Base-by-base conservation (phyloP, 768 basidiomycete species). In the Russula foetens region DNA sequence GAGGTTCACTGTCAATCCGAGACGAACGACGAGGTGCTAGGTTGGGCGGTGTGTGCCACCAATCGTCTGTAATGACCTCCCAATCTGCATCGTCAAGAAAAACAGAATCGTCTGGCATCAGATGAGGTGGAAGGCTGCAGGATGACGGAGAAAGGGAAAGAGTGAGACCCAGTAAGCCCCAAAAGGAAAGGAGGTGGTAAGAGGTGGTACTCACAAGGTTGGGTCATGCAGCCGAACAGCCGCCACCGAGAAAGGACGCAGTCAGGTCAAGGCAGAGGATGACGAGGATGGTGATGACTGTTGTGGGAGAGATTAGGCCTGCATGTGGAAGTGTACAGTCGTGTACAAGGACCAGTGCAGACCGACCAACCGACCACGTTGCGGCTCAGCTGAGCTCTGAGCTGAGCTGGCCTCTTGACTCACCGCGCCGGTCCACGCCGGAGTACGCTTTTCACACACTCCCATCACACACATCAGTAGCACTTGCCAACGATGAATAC, bases 11-110 rank as follows among this genome's bases (percentile, higher is more conserved):
- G 61, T 58, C 46, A 51, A 62, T 28, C 61, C 61, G 58, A 23
- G 61, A 62, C 45, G 58, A 48, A 7, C 51, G 56, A 39, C 38
- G 26, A 17, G 61, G 61, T 29, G 50, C 56, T 9, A 62, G 29
- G 58, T 35, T 60, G 51, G 60, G 58, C 8, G 65, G 55, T 43
- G 63, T 66, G 39, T 31, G 55, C 65, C 65, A 66, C 65, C 65
- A 64, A 60, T 58, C 62, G 19, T 66, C 58, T 39, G 45, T 35
- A 47, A 66, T 39, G 45, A 64, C 47, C 58, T 57, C 65, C 65
- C 62, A 66, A 41, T 64, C 65, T 56, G 38, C 62, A 59, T 63
- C 64, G 4, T 65, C 64, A 43, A 58, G 43, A 41, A 54, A 23
- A 29, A 46, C 35, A 38, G 53, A 53, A 49, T 55, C 44, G 62